phyloP scores from a whole-genome alignment of 164 flowering plant genomes.

The Amborella trichopoda region DNA sequence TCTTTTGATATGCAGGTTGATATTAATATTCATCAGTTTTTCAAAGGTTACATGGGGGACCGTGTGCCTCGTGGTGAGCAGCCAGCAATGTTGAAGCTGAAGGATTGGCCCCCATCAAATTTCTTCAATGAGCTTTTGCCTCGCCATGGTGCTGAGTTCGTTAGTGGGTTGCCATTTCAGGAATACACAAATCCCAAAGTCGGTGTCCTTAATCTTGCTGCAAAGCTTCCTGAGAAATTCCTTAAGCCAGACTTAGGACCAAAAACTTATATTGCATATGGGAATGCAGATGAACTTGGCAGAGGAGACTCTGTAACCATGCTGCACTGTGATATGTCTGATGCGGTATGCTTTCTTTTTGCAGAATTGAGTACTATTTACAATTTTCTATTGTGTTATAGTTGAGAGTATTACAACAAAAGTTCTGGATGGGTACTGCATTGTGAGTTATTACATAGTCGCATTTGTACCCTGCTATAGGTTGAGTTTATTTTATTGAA shows the following conservation, averaged over 20 bases:
- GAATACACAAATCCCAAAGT: constrained; percentile 56
- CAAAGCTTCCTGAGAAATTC: constrained; percentile 40
- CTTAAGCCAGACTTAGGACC: constrained; percentile 93
- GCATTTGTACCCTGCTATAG: not conserved
- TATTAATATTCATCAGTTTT: constrained; percentile 47
- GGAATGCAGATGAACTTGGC: constrained; percentile 61
- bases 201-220: constrained; percentile 72
- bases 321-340: constrained; percentile 86
- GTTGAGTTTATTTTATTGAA: not conserved
- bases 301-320: constrained; percentile 94
- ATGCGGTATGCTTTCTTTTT: constrained; percentile 48
- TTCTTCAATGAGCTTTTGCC: constrained; percentile 73
- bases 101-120: constrained; percentile 93
- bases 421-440: not conserved
- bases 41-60: constrained; percentile 64
- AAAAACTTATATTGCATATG: constrained; percentile 86
- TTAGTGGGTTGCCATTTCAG: constrained; percentile 64
- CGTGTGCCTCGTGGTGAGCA: constrained; percentile 43
- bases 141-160: constrained; percentile 80
- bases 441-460: not conserved
- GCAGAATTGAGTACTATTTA: not conserved
- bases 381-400: not conserved
- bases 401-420: not conserved
- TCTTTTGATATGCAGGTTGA: constrained; percentile 40
- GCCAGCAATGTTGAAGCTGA: constrained; percentile 94